Evolutionary conservation across 2,329 filamentous ascomycete genomes (phyloP).

Genomic region (Metarhizium album): DNA sequence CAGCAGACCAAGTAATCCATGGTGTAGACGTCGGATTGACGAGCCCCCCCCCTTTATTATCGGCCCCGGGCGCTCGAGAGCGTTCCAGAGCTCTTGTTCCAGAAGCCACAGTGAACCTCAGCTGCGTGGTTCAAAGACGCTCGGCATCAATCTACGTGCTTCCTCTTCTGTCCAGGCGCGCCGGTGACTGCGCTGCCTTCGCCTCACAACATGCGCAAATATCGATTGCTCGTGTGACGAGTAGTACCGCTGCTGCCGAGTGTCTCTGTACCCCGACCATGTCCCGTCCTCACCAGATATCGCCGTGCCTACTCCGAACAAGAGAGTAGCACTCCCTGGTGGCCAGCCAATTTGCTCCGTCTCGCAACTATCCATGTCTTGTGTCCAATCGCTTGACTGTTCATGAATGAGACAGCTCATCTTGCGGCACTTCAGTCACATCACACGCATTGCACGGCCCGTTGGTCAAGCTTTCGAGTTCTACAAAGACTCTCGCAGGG

Average conservation of each 20-base stretch:
- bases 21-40: no score
- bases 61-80: no score
- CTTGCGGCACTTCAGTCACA: not conserved
- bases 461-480: not conserved
- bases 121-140: no score
- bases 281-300: not conserved
- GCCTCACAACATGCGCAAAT: not conserved
- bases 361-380: not conserved
- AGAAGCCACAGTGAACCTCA: no score
- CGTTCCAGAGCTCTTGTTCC: no score
- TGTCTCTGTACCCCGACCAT: not conserved
- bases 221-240: not conserved
- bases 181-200: no score
- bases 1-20: not conserved
- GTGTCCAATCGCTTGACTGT: not conserved
- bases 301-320: no score
- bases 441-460: not conserved
- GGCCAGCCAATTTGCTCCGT: not conserved
- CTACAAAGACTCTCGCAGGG: not conserved
- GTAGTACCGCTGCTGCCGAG: not conserved
- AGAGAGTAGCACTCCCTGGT: not conserved
- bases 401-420: not conserved
- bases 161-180: no score
- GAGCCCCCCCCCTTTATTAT: no score
- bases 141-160: no score